A percentile compares a stretch with the other conserved stretches of the same genome.
Evolutionary conservation across 306 rosid genomes (phyloP).

Genomic region (Fragaria ananassa): DNA sequence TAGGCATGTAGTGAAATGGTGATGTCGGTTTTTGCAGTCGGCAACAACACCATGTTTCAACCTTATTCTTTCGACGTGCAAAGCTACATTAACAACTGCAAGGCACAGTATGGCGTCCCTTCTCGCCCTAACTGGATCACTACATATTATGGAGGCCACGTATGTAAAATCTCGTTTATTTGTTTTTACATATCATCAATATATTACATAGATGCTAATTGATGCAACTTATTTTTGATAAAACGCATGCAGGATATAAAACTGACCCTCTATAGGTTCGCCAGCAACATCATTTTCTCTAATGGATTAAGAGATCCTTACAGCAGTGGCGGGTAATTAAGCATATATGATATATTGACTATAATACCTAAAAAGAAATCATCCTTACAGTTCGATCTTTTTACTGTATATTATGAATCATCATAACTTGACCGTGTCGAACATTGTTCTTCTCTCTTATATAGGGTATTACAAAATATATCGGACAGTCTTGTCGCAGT

Average conservation of each 20-base stretch:
- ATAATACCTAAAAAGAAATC: not conserved
- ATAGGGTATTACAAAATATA: not conserved
- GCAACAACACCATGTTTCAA: conserved; percentile 41
- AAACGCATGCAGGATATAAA: conserved; percentile 26
- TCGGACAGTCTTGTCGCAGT: not conserved
- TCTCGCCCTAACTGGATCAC: conserved; percentile 66
- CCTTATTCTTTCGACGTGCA: not conserved
- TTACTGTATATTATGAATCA: not conserved
- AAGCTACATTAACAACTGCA: conserved; percentile 27
- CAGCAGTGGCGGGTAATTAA: conserved; percentile 51
- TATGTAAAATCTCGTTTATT: conserved; percentile 20
- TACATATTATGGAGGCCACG: conserved; percentile 67
- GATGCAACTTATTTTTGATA: too few relatives aligned
- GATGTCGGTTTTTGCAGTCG: conserved; percentile 26
- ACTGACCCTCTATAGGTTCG: conserved; percentile 46
- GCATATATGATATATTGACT: too few relatives aligned
- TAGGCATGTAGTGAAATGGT: conserved; percentile 53
- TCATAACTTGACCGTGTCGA: too few relatives aligned
- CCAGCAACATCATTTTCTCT: conserved; percentile 66
- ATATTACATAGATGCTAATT: too few relatives aligned
- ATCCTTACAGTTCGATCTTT: not conserved
- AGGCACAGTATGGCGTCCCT: conserved; percentile 35
- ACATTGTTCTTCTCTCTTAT: not conserved
- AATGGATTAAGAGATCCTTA: conserved; percentile 70
- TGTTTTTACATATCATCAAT: too few relatives aligned